Conservation (phyloP, 352 stramenopile genomes). For the Stramenopiles sp. region DNA sequence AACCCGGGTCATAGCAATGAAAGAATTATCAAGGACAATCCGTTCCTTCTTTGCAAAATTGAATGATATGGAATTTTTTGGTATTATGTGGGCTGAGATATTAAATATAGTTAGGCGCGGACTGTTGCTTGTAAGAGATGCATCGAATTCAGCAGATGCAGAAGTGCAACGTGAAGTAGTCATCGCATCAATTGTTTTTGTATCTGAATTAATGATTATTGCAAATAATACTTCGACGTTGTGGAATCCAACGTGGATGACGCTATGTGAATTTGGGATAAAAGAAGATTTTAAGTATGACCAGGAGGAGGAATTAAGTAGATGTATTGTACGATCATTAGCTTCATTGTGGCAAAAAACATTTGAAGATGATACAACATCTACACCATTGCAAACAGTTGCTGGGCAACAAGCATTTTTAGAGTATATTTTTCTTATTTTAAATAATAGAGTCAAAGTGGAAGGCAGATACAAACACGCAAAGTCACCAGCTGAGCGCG, state of each 20-base stretch:
- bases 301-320: not conserved
- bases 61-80: not conserved
- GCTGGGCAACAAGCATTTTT: not conserved
- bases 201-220: not conserved
- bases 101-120: not conserved
- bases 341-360: not conserved
- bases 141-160: not conserved
- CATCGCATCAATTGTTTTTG: not conserved
- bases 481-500: not conserved
- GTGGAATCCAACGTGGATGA: not conserved
- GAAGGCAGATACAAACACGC: not conserved
- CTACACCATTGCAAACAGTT: not conserved
- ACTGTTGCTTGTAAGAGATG: not conserved
- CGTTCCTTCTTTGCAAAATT: slow-evolving; percentile 26
- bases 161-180: not conserved
- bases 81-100: not conserved
- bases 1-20: slow-evolving; percentile 76
- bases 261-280: not conserved
- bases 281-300: not conserved
- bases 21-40: slow-evolving; percentile 74
- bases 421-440: not conserved
- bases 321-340: not conserved
- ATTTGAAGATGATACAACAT: not conserved
- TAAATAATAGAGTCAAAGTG: not conserved
- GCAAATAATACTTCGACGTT: not conserved